A percentile compares a stretch with the other conserved stretches of the same genome.
Conservation (phyloP, 1,284 basidiomycete species). For the Trichosporon sp. region DNA sequence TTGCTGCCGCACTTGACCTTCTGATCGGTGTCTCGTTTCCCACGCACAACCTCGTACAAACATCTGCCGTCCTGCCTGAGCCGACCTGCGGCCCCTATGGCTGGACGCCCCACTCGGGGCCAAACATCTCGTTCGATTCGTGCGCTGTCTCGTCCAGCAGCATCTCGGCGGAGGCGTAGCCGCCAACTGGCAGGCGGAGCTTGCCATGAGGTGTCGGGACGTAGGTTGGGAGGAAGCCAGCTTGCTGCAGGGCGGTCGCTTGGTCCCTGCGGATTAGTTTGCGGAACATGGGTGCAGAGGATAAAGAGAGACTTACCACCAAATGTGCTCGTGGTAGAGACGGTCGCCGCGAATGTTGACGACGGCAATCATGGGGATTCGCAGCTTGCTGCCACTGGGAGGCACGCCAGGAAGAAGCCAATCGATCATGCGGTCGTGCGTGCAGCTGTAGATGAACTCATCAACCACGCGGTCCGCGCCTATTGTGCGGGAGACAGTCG, state of each 20-base stretch:
- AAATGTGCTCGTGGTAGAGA: slow-evolving; percentile 61
- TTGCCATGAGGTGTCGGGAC: slow-evolving; percentile 26
- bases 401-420: slow-evolving; percentile 60
- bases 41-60: slow-evolving; percentile 9
- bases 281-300: slow-evolving; percentile 21
- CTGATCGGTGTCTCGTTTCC: background rate
- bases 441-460: slow-evolving; percentile 49
- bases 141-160: slow-evolving; percentile 33
- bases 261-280: slow-evolving; percentile 34
- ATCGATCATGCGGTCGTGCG: slow-evolving; percentile 61
- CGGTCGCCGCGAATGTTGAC: slow-evolving; percentile 65
- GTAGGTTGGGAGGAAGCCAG: slow-evolving; percentile 31
- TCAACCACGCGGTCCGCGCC: slow-evolving; percentile 40
- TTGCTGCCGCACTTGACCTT: slow-evolving; percentile 3
- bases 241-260: slow-evolving; percentile 36
- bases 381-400: slow-evolving; percentile 60
- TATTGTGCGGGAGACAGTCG: slow-evolving; percentile 47
- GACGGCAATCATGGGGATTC: slow-evolving; percentile 63
- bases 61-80: background rate
- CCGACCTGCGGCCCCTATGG: too few species aligned
- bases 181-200: slow-evolving; percentile 35
- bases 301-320: slow-evolving; percentile 37
- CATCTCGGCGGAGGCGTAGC: slow-evolving; percentile 32
- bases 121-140: slow-evolving; percentile 37
- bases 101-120: slow-evolving; percentile 32